Evolutionary conservation across 2,329 filamentous ascomycete genomes (phyloP).

Genomic region (Mycosphaerella sp.): DNA sequence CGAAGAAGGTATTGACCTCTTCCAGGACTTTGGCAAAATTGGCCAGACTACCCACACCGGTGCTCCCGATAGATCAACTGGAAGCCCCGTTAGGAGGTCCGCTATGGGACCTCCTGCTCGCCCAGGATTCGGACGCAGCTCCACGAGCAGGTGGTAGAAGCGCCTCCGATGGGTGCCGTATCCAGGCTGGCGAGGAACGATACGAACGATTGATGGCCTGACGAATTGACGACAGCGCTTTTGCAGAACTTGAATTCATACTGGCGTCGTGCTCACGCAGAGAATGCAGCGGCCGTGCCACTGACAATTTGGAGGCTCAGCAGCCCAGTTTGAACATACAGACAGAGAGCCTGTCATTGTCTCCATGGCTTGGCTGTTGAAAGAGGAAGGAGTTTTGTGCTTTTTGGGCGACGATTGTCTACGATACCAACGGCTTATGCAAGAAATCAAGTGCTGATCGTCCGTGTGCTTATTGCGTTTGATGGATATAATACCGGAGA

Average conservation of each 20-base stretch:
- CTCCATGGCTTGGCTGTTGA: not conserved
- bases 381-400: not conserved
- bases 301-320: not conserved
- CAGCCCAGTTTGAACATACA: not conserved
- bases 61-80: slow-evolving; percentile 27
- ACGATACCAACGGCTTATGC: slow-evolving; percentile 10
- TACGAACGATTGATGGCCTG: slow-evolving; percentile 11
- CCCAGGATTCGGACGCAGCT: slow-evolving; percentile 27
- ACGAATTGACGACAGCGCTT: slow-evolving; percentile 16
- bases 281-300: not conserved
- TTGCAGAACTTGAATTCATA: not conserved
- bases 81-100: slow-evolving; percentile 30
- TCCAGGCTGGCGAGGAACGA: slow-evolving; percentile 1
- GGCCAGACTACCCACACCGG: slow-evolving; percentile 38
- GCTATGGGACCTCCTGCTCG: slow-evolving; percentile 29
- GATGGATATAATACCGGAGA: slow-evolving; percentile 6
- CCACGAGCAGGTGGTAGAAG: slow-evolving; percentile 31
- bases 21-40: slow-evolving; percentile 71
- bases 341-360: not conserved
- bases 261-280: not conserved
- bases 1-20: slow-evolving; percentile 60
- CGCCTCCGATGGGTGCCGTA: slow-evolving; percentile 6
- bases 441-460: slow-evolving; percentile 11
- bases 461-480: slow-evolving; percentile 10
- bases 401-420: slow-evolving; percentile 5